Base-by-base conservation (phyloP, 176 grass and related monocot species). In the Phragmites australis region DNA sequence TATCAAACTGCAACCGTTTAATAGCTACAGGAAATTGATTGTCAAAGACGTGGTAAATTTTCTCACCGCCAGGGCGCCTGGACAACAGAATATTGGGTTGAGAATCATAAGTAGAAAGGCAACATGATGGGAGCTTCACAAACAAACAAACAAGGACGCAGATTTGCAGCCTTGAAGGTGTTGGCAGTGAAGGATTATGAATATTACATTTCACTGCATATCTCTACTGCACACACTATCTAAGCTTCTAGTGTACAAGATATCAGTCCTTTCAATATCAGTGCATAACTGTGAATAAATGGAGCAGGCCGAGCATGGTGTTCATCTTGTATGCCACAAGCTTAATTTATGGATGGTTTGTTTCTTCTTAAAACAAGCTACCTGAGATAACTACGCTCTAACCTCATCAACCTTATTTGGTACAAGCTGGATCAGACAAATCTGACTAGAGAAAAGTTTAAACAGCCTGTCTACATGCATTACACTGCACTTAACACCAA, bases 1-100 rank as follows among this genome's bases (percentile, higher is more conserved):
- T 98, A 85, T 98, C 95, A 85, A 98, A 98, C 64, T 98, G 95
- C 83, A 98, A 81, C 69, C 95, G 82, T 78, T 98, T 98, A 59
- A 98, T 87, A 56, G 95, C 95, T 55, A 89, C 90, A 45, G 95
- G 95, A 81, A 98, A 91, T 61, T 94, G 90, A 74, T 91, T 98
- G 88, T 98, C 95, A 22, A 98, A 98, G 29, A 98, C 95, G 49
- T 94, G 93, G 71, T 98, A 87, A 65, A 98, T 85, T 85, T 98
- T 98, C 81, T 98, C 95, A 86, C 95, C 95, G 74, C 95, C 95
- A 45, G 95, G 65, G 6, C 95, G 95, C 81, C 95, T 99, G 84
- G 42, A 65, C 31, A 86, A 47, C 4, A 89, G 14, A 82, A 60
- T 21, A 66, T 44, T 68, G 40, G 23, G 23, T 89, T 58, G 16